Evolutionary conservation across 306 rosid species (phyloP), one percentile per base, ranked within the genome.

Genomic region (Medicago ruthenica): DNA sequence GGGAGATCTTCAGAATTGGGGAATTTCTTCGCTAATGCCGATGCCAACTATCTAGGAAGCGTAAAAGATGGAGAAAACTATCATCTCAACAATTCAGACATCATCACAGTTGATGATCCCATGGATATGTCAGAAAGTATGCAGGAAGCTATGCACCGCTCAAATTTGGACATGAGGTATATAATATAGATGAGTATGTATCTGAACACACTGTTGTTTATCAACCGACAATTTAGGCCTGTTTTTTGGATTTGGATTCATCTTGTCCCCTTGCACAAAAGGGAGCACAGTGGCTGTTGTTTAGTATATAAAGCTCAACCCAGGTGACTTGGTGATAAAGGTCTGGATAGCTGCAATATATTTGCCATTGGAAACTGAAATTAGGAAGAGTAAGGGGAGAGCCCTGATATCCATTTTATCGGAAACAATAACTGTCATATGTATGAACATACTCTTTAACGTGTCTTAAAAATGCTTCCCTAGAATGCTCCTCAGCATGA

Each of bases 141-240:
- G 97, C 99, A 96, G 89, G 99, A 96, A 85, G 99, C 99, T 67
- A 86, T 96, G 99, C 98, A 92, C 76, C 98, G 98, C 68, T 96
- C 98, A 6, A 96, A 89, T 84, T 80, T 96, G 85, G 99, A 96
- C 65, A 86, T 89, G 96, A 90, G 99, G 99, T 96, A 85, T 76
- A 64, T 69, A 82, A 93, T 96, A 80, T 71, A 63, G 76, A 79
- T 83, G 85, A 77, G 74, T 79, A 70, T 71, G 70, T 78, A 77
- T 85, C 85, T 72, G 44, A 21, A 77, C 71, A 44, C 42, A 70
- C 44, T 78, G 44, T 12, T 44, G 36, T 44, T 18, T 48, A 58
- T 76, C 65, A 41, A 68, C 53, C 4, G 8, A 16, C 69, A 58
- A 50, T 62, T 40, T 48, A 64, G 75, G 34, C 61, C 20, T 62